Conservation (phyloP, 768 basidiomycete genomes). For the Serendipita sp. region DNA sequence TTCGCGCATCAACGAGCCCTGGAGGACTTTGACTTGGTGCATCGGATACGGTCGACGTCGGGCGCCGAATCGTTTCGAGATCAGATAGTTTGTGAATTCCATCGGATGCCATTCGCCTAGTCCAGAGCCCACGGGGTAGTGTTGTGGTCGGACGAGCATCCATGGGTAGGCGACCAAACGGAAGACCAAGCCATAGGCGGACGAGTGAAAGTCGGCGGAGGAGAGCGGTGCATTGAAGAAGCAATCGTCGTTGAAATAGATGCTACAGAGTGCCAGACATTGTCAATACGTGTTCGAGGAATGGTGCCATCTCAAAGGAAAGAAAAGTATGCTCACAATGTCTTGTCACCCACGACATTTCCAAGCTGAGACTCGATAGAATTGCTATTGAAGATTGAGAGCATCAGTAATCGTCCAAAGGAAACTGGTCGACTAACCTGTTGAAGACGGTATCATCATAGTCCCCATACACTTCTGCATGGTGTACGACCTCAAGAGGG, state of each 20-base stretch:
- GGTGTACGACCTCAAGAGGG: slow-evolving; percentile 7
- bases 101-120: background rate
- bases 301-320: background rate
- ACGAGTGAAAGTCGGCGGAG: background rate
- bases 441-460: slow-evolving; percentile 7
- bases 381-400: background rate
- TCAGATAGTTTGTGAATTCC: background rate
- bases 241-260: slow-evolving; percentile 7
- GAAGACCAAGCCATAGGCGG: background rate
- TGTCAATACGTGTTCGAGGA: background rate
- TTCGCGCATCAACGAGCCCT: slow-evolving; percentile 6
- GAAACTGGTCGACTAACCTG: background rate
- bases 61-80: slow-evolving; percentile 3
- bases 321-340: background rate
- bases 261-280: background rate
- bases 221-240: slow-evolving; percentile 6
- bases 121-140: background rate
- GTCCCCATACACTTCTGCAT: background rate
- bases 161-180: background rate
- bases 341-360: background rate
- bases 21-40: slow-evolving; percentile 7
- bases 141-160: background rate
- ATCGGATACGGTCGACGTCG: slow-evolving; percentile 6
- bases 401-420: background rate
- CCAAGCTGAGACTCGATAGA: slow-evolving; percentile 7